These are phyloP conservation scores for Malassezia furfur DNA, from an alignment of 1,284 basidiomycete genomes.

Conservation along the genomic window DNA sequence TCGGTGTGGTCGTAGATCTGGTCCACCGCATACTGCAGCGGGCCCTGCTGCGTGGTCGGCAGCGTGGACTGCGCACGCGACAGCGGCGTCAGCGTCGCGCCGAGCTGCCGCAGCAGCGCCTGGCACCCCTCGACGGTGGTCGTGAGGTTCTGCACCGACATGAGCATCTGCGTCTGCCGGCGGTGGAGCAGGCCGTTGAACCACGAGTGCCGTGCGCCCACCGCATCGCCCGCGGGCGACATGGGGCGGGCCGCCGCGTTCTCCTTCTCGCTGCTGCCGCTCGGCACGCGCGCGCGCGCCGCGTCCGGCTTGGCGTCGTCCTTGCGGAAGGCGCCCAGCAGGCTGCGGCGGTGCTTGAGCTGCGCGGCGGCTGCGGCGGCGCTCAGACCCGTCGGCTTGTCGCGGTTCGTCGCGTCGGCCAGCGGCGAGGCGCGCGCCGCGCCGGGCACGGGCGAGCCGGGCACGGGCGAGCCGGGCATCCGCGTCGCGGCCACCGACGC, in stretches of 20 bases:
- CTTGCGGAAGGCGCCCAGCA: background rate
- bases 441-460: too few relatives aligned
- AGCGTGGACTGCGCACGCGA: constrained; percentile 5
- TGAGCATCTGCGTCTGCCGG: constrained; percentile 55
- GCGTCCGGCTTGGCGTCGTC: background rate
- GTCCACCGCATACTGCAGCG: constrained; percentile 33
- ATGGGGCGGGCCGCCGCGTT: background rate
- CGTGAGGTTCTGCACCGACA: constrained; percentile 53
- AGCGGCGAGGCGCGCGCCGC: background rate
- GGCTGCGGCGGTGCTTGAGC: constrained; percentile 7
- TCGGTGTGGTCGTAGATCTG: constrained; percentile 29
- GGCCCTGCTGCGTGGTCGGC: constrained; percentile 26
- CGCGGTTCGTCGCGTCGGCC: background rate
- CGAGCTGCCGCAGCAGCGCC: constrained; percentile 56
- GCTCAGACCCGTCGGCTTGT: background rate
- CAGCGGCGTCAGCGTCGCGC: constrained; percentile 9
- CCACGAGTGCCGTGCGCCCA: constrained; percentile 62
- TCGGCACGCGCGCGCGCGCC: background rate
- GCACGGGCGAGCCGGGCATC: too few relatives aligned
- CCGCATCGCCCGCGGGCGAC: constrained; percentile 12
- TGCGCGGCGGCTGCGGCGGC: background rate
- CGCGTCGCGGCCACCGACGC: too few relatives aligned
- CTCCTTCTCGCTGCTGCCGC: background rate
- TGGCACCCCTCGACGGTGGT: constrained; percentile 60
- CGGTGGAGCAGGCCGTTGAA: constrained; percentile 79